Evolutionary conservation across 306 rosid species (phyloP).

Genomic region (Medicago ruthenica): DNA sequence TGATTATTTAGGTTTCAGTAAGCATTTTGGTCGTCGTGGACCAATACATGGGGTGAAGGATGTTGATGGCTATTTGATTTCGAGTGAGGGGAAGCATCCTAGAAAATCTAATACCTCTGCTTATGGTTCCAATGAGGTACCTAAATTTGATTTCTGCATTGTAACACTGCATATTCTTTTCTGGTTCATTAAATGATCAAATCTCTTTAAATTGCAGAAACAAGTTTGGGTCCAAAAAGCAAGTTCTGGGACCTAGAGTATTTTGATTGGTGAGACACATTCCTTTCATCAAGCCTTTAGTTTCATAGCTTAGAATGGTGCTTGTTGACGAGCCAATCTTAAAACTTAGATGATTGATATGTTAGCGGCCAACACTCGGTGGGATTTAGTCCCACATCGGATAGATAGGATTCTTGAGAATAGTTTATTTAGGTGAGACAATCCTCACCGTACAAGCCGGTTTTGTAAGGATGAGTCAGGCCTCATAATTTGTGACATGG

Average conservation of each 20-base stretch:
- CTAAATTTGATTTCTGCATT: slow-evolving; percentile 31
- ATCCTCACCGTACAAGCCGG: no score
- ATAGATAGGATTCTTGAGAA: no score
- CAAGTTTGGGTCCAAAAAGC: slow-evolving; percentile 89
- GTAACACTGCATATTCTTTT: slow-evolving; percentile 8
- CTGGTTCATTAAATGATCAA: slow-evolving; percentile 29
- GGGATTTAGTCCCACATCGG: no score
- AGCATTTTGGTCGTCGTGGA: slow-evolving; percentile 68
- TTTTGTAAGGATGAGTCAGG: no score
- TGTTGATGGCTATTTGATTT: slow-evolving; percentile 55
- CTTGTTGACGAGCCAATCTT: slow-evolving; percentile 38
- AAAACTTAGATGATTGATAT: slow-evolving; percentile 29
- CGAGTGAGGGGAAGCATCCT: slow-evolving; percentile 66
- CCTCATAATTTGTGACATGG: no score
- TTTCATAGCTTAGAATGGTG: slow-evolving; percentile 33
- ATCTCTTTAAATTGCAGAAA: slow-evolving; percentile 61
- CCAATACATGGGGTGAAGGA: slow-evolving; percentile 59
- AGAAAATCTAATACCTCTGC: slow-evolving; percentile 58
- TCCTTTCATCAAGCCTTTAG: slow-evolving; percentile 36
- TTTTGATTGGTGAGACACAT: slow-evolving; percentile 58
- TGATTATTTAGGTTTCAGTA: slow-evolving; percentile 56
- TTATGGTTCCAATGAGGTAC: slow-evolving; percentile 78
- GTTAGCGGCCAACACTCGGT: no score
- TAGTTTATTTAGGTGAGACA: no score
- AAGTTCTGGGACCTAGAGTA: slow-evolving; percentile 68